Evolutionary conservation across 306 rosid species (phyloP), one percentile per base, ranked within the genome.

Genomic region (Argentina anserina): DNA sequence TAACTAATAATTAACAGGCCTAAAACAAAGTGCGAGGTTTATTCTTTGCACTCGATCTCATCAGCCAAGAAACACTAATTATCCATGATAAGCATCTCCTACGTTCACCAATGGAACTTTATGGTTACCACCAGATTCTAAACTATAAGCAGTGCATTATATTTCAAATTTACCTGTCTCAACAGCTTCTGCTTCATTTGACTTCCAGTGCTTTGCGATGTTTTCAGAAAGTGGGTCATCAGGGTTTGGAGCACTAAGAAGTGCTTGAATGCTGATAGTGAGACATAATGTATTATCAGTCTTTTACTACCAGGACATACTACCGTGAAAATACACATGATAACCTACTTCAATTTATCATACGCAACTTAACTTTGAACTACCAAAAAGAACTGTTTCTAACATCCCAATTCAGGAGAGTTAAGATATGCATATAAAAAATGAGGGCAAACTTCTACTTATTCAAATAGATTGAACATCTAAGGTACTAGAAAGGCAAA

Each of bases 161-260:
- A 34, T 31, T 53, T 36, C 5, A 63, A 7, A 29, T 28, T 28
- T 78, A 87, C 97, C 97, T 62, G 94, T 90, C 73, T 90, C 97
- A 41, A 90, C 97, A 67, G 97, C 97, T 80, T 90, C 97, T 0
- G 72, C 79, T 79, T 90, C 97, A 17, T 90, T 90, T 59, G 79
- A 31, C 72, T 90, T 90, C 97, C 97, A 90, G 74, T 90, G 94
- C 86, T 90, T 90, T 2, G 97, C 97, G 43, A 90, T 86, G 84
- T 90, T 90, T 80, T 90, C 97, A 29, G 97, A 90, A 37, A 90
- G 97, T 13, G 97, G 97, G 78, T 90, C 97, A 56, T 90, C 97
- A 3, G 97, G 97, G 72, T 90, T 90, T 15, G 97, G 97, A 52
- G 97, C 97, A 85, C 97, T 90, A 69, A 90, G 75, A 74, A 88